phyloP scores from a whole-genome alignment of 2,329 filamentous ascomycete genomes.

The Xylariaceae sp. region DNA sequence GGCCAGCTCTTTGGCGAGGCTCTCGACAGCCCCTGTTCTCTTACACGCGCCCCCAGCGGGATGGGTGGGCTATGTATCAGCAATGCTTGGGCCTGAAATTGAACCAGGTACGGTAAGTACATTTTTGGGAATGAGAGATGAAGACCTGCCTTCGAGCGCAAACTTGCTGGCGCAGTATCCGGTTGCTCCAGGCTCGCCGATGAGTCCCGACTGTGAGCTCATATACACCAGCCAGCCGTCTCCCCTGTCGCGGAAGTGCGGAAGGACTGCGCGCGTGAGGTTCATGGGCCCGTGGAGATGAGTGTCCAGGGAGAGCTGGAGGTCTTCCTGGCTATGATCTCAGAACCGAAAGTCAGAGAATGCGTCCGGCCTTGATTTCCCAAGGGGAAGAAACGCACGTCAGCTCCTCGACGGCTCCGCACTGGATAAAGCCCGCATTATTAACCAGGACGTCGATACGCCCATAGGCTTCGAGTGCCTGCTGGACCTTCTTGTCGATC shows the following conservation, averaged over 20 bases:
- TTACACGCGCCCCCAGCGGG: too few relatives aligned
- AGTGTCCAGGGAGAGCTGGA: constrained; percentile 15
- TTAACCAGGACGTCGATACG: constrained; percentile 32
- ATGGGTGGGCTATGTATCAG: too few relatives aligned
- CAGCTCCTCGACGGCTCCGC: constrained; percentile 21
- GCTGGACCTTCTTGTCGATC: constrained; percentile 11
- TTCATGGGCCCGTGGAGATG: constrained; percentile 28
- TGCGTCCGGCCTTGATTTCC: background rate
- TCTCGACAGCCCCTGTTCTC: constrained; percentile 6
- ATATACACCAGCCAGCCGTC: constrained; percentile 23
- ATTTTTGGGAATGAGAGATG: background rate
- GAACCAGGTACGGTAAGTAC: too few relatives aligned
- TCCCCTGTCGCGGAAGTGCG: constrained; percentile 18
- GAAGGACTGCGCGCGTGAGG: constrained; percentile 23
- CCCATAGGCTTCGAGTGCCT: constrained; percentile 15
- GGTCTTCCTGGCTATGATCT: constrained; percentile 7
- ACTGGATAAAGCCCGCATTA: constrained; percentile 29
- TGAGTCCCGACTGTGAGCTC: constrained; percentile 24
- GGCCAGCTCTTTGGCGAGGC: constrained; percentile 6
- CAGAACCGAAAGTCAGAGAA: too few relatives aligned
- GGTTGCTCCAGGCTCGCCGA: constrained; percentile 16
- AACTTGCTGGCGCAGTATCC: constrained; percentile 5
- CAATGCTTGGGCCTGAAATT: too few relatives aligned
- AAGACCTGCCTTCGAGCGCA: constrained; percentile 7
- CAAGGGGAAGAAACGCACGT: constrained; percentile 8